Percentiles rank a stretch among this genome's conserved stretches.
phyloP scores from a whole-genome alignment of 2,329 filamentous ascomycete genomes.

The Cladosporium sp. region DNA sequence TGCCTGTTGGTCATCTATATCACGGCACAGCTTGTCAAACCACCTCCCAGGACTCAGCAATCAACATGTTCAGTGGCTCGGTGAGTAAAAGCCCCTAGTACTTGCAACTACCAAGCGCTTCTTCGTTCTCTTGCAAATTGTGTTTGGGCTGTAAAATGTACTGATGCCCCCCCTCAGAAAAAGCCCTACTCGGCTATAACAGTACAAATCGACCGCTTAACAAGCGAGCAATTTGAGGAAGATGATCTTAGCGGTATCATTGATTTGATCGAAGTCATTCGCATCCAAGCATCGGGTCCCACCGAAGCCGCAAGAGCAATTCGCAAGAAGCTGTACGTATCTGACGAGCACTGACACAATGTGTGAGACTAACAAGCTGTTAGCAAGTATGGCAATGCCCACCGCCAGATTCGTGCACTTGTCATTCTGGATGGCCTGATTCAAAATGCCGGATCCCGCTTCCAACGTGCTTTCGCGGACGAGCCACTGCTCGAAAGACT shows the following conservation, averaged over 20 bases:
- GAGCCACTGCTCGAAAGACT: conserved; percentile 90
- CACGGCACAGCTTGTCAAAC: background rate
- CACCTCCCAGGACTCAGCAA: background rate
- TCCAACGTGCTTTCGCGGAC: conserved; percentile 85
- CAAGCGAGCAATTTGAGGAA: conserved; percentile 84
- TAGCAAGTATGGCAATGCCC: conserved; percentile 91
- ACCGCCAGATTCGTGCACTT: conserved; percentile 86
- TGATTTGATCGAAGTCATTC: conserved; percentile 91
- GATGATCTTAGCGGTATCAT: conserved; percentile 91
- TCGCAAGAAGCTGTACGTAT: conserved; percentile 84
- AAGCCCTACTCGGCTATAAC: conserved; percentile 94
- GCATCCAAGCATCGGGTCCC: conserved; percentile 82
- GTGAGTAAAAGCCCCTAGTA: conserved; percentile 24
- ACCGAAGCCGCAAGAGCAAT: conserved; percentile 88
- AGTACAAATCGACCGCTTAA: conserved; percentile 87
- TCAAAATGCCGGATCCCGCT: conserved; percentile 86
- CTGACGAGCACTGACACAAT: background rate
- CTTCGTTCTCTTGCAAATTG: background rate
- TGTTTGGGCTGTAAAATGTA: background rate
- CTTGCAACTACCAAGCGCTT: background rate
- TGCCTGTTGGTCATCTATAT: background rate
- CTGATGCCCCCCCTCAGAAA: conserved; percentile 47
- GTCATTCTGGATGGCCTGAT: conserved; percentile 90
- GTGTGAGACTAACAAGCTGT: conserved; percentile 12
- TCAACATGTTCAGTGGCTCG: conserved; percentile 31